Base-by-base conservation (phyloP, 164 flowering plant species). In the Sedum album region DNA sequence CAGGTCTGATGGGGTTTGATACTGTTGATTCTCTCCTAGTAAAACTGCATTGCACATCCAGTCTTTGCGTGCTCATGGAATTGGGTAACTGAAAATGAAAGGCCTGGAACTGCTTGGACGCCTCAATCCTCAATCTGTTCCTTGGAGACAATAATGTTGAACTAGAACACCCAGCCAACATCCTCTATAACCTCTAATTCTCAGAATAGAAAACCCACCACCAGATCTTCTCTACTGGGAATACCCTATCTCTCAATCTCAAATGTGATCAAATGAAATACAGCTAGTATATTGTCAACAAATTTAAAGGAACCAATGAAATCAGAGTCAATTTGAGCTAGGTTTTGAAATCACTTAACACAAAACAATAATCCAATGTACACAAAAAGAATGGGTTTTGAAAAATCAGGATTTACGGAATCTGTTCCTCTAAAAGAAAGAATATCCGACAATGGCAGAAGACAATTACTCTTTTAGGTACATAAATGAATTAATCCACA, bases 151-250 rank as follows among this genome's bases (percentile, higher is more conserved):
- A 72, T 83, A 93, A 78, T 86, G 90, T 73, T 36, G 96, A 82
- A 70, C 83, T 76, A 53, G 89, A 88, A 74, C 89, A 87, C 82
- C 96, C 98, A 73, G 93, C 96, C 98, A 93, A 93, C 98, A 93
- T 93, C 74, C 84, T 88, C 86, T 83, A 84, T 36, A 36, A 71
- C 75, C 74, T 73, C 79, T 83, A 82, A 72, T 48, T 55, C 63
- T 46, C 31, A 38, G 66, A 38, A 60, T 53, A 67, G 68, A 66
- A 41, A 68, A 78, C 75, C 77, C 73, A n/a, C 75, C 64, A 74
- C 75, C 72, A 46, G 61, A 28, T 51, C 39, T 69, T 38, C 66
- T 67, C 49, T 63, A 31, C 46, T 44, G 62, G 31, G 31, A 73
- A 60, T n/a, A 60, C 61, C 73, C 68, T 38, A 57, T 64, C 64